Evolutionary conservation across 176 grass and related monocot species (phyloP).

Genomic region (Musa troglodytarum): DNA sequence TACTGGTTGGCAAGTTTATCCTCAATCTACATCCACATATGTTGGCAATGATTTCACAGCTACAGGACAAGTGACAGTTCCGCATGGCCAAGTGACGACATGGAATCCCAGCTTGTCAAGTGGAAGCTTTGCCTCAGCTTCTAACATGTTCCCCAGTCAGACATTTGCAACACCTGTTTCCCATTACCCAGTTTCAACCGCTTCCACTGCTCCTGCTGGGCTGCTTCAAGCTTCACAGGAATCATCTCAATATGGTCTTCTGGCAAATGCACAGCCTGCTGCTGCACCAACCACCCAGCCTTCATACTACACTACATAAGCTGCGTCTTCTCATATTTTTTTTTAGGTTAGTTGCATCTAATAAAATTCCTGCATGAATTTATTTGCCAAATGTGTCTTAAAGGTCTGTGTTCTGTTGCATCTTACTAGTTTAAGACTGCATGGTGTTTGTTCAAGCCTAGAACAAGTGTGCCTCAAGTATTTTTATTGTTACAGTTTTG

Average conservation of each 20-base stretch:
- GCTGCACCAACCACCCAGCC: background rate
- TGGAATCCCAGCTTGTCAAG: slow-evolving; percentile 63
- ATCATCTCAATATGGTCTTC: slow-evolving; percentile 35
- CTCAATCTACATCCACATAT: slow-evolving; percentile 38
- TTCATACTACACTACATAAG: slow-evolving; percentile 2
- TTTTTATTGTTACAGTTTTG: too few relatives aligned
- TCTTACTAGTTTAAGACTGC: too few relatives aligned
- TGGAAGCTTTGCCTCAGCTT: slow-evolving; percentile 31
- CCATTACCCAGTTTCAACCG: slow-evolving; percentile 31
- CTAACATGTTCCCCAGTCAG: slow-evolving; percentile 29
- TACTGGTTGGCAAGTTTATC: slow-evolving; percentile 51
- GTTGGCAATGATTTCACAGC: slow-evolving; percentile 15
- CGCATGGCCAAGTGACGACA: slow-evolving; percentile 36
- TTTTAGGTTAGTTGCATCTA: background rate
- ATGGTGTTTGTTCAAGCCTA: too few relatives aligned
- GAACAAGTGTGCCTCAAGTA: too few relatives aligned
- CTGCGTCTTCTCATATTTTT: background rate
- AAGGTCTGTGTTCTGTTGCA: too few relatives aligned
- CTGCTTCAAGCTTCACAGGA: slow-evolving; percentile 36
- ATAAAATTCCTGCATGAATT: background rate
- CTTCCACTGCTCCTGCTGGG: slow-evolving; percentile 11
- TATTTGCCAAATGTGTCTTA: background rate
- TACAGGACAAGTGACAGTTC: slow-evolving; percentile 7
- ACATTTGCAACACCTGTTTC: slow-evolving; percentile 22
- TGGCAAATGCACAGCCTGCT: slow-evolving; percentile 18